Conservation (phyloP, 306 rosid species). For the Mimosa bimucronata region DNA sequence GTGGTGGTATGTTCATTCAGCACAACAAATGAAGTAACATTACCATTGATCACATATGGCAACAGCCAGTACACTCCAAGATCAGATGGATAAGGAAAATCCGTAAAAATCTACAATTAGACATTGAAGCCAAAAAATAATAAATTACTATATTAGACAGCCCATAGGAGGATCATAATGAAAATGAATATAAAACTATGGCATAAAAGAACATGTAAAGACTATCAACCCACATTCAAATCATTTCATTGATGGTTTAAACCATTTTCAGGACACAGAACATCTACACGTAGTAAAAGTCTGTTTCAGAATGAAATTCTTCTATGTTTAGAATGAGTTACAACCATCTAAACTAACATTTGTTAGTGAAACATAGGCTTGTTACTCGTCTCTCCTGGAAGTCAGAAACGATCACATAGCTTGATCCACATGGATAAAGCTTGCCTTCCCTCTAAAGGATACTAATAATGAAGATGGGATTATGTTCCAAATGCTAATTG, state of each 20-base stretch:
- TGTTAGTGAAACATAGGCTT: slow-evolving; percentile 28
- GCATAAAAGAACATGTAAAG: not conserved
- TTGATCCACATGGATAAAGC: slow-evolving; percentile 26
- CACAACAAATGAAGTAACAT: not conserved
- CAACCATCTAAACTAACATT: slow-evolving; percentile 22
- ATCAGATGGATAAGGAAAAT: not conserved
- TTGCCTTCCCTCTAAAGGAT: slow-evolving; percentile 29
- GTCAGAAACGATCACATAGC: slow-evolving; percentile 21
- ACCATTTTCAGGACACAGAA: slow-evolving; percentile 1
- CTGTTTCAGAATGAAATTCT: slow-evolving; percentile 9
- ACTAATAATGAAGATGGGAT: slow-evolving; percentile 6
- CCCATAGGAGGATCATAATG: not conserved
- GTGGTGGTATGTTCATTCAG: not conserved
- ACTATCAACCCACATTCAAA: not conserved
- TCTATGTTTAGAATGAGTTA: slow-evolving; percentile 6
- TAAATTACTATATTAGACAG: not conserved
- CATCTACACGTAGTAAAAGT: slow-evolving; percentile 21
- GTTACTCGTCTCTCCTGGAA: slow-evolving; percentile 6
- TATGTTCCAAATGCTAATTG: slow-evolving; percentile 6
- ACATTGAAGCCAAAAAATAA: not conserved
- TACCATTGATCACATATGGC: not conserved
- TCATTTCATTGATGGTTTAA: not conserved
- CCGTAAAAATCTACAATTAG: not conserved
- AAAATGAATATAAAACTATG: not conserved
- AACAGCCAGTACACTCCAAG: not conserved